Conservation (phyloP, 441 rosid species). For the Adansonia grandidieri region DNA sequence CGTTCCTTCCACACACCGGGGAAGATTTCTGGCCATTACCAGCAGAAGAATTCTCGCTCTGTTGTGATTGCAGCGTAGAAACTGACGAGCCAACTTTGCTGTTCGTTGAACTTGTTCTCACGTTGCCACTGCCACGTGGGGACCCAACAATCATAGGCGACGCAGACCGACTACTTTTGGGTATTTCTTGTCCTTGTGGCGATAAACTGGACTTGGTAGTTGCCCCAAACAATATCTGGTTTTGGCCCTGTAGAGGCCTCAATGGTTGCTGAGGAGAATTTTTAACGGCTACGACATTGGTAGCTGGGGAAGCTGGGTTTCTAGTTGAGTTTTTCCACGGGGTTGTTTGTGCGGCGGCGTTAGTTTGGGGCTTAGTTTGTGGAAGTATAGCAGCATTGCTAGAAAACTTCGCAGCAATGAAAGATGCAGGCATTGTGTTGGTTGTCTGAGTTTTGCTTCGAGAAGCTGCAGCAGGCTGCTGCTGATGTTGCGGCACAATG, state of each 20-base stretch:
- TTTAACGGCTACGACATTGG: slow-evolving; percentile 33
- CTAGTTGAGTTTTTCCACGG: slow-evolving; percentile 43
- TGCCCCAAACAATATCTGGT: slow-evolving; percentile 52
- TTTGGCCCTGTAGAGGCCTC: slow-evolving; percentile 42
- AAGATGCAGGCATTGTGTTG: slow-evolving; percentile 28
- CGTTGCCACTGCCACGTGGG: slow-evolving; percentile 32
- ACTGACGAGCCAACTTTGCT: slow-evolving; percentile 37
- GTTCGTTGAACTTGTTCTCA: slow-evolving; percentile 35
- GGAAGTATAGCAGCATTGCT: slow-evolving; percentile 25
- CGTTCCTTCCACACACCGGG: slow-evolving; percentile 58
- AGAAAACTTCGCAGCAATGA: slow-evolving; percentile 26
- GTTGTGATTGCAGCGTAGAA: slow-evolving; percentile 35
- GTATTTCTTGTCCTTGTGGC: slow-evolving; percentile 37
- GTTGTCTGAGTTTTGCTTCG: slow-evolving; percentile 36
- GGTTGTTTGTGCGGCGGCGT: slow-evolving; percentile 35
- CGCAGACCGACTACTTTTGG: slow-evolving; percentile 32
- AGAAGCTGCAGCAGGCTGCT: slow-evolving; percentile 34
- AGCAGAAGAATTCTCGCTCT: slow-evolving; percentile 38
- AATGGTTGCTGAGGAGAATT: slow-evolving; percentile 42
- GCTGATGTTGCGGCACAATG: slow-evolving; percentile 31
- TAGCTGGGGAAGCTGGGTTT: slow-evolving; percentile 26
- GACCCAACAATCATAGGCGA: slow-evolving; percentile 37
- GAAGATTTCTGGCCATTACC: slow-evolving; percentile 50
- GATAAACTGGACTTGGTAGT: slow-evolving; percentile 32
- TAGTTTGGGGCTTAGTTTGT: slow-evolving; percentile 21